Evolutionary conservation across 2,329 filamentous ascomycete species (phyloP), one percentile per base, ranked within the genome.

Genomic region (Ceratocystis papillata): DNA sequence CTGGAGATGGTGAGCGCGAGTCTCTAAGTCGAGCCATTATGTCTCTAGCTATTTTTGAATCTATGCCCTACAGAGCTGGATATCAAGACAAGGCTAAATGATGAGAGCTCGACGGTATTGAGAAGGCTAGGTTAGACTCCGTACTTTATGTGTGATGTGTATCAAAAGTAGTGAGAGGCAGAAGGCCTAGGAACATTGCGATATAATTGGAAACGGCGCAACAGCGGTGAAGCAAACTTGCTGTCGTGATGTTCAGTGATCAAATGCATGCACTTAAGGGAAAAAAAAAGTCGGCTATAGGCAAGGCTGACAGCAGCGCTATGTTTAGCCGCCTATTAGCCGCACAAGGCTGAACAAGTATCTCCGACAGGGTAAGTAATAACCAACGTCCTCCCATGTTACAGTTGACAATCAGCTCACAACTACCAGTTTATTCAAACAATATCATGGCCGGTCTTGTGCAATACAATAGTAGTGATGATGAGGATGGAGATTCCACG

Each of bases 1-100:
- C 69, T 69, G 83, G 78, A 84, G 87, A 79, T 89, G 89, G 89
- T 92, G 89, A 93, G 88, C 89, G 82, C 79, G 82, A 83, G 80
- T 83, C 81, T 81, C 80, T 83, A 78, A 79, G 82, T 77, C 82
- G 82, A 83, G 81, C 81, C 82, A 85, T 85, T 70, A 70, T 74
- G 65, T 65, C 44, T 62, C 59, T 33, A 30, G 50, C 33, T 46
- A 33, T 63, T 45, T 73, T 72, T 41, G 37, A 25, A 41, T 48
- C 41, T 30, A 53, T 72, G 73, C 73, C 74, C 74, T 76, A 74
- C 74, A 72, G 73, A 73, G 75, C 75, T 77, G 74, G 75, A 45
- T 73, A 76, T 74, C 73, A 37, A 59, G 55, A 37, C 25, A 59
- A 59, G 55, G 74, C 73, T 72, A 76, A 41, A 73, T 75, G 30